These are phyloP conservation scores for Casuarina glauca DNA, from an alignment of 306 rosid genomes.

Conservation along the genomic window DNA sequence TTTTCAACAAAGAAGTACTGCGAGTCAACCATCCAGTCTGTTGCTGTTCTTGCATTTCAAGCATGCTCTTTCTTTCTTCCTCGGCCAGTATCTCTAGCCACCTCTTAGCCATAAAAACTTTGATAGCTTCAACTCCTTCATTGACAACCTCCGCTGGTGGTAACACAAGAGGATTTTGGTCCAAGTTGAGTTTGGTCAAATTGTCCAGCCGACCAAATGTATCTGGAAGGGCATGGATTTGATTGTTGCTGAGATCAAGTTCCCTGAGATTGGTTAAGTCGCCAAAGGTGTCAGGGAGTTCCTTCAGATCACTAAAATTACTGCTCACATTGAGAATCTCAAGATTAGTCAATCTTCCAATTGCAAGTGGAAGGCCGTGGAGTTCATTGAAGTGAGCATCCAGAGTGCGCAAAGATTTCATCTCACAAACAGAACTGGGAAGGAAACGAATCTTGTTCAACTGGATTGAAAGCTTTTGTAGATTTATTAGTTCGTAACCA, in stretches of 20 bases:
- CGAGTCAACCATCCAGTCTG: constrained; percentile 76
- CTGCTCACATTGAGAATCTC: constrained; percentile 71
- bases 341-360: constrained; percentile 68
- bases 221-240: constrained; percentile 79
- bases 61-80: constrained; percentile 67
- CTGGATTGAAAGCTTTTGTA: constrained; percentile 65
- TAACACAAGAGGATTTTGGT: constrained; percentile 75
- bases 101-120: constrained; percentile 74
- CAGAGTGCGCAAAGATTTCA: constrained; percentile 68
- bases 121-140: constrained; percentile 72
- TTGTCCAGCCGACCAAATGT: constrained; percentile 87
- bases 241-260: constrained; percentile 93
- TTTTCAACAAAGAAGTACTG: constrained; percentile 85
- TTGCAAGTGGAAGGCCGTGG: constrained; percentile 73
- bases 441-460: constrained; percentile 83
- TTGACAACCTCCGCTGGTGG: constrained; percentile 74
- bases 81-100: constrained; percentile 73
- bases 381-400: constrained; percentile 97
- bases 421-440: constrained; percentile 82
- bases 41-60: constrained; percentile 49
- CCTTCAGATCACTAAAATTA: constrained; percentile 75
- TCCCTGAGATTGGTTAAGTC: constrained; percentile 81
- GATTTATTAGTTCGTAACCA: constrained; percentile 60
- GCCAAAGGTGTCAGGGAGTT: constrained; percentile 84
- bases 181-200: constrained; percentile 80